A percentile compares a stretch with the other conserved stretches of the same genome.
Conservation (phyloP, 2,329 filamentous ascomycete species). For the Scedosporium apiospermum region DNA sequence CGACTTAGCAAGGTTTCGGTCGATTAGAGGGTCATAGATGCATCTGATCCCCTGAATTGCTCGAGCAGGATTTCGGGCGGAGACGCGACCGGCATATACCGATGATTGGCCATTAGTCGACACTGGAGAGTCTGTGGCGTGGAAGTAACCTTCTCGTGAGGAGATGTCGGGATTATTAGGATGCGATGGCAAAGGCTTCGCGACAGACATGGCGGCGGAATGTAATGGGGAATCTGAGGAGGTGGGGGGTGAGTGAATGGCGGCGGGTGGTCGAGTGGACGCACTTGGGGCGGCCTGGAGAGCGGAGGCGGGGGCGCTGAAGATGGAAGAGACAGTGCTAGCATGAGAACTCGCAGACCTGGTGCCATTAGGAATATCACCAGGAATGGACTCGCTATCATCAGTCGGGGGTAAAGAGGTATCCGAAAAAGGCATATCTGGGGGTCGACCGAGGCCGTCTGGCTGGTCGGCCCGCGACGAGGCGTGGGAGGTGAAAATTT, state of each 20-base stretch:
- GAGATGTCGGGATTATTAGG: background rate
- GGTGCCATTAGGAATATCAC: conserved; percentile 60
- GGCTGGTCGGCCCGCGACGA: conserved; percentile 10
- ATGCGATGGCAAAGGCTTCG: background rate
- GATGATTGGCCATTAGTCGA: conserved; percentile 16
- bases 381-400: conserved; percentile 49
- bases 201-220: background rate
- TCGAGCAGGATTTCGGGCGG: conserved; percentile 47
- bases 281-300: conserved; percentile 30
- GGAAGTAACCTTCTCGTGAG: background rate
- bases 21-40: conserved; percentile 51
- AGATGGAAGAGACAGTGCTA: conserved; percentile 63
- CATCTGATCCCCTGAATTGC: conserved; percentile 47
- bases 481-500: conserved; percentile 15
- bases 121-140: background rate
- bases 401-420: conserved; percentile 32
- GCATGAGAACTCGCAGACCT: conserved; percentile 64
- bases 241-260: conserved; percentile 38
- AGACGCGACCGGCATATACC: conserved; percentile 31
- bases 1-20: conserved; percentile 36
- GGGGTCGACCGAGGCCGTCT: conserved; percentile 5
- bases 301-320: conserved; percentile 42
- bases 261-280: conserved; percentile 31
- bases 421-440: conserved; percentile 19
- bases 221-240: conserved; percentile 38